phyloP scores from a whole-genome alignment of 306 rosid species.

The Lathyrus oleraceus region DNA sequence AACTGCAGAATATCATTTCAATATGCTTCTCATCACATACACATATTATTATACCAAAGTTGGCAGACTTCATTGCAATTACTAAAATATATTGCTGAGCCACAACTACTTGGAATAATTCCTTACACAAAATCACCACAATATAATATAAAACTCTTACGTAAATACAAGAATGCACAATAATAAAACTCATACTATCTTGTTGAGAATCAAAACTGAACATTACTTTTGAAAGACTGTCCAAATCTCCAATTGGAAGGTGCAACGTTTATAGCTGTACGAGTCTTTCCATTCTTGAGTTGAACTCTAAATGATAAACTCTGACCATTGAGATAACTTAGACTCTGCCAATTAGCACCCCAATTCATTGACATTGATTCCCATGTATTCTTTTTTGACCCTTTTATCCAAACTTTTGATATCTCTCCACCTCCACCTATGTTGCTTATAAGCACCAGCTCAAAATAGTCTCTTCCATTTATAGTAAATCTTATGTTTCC shows the following conservation, averaged over 20 bases:
- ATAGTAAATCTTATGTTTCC: constrained; percentile 61
- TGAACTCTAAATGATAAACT: constrained; percentile 59
- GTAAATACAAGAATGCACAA: background rate
- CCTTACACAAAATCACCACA: background rate
- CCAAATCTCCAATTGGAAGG: constrained; percentile 62
- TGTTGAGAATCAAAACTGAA: background rate
- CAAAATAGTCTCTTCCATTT: constrained; percentile 53
- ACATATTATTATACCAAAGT: background rate
- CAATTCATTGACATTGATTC: constrained; percentile 61
- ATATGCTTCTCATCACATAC: background rate
- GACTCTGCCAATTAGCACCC: constrained; percentile 65
- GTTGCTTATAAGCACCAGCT: constrained; percentile 58
- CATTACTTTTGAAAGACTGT: constrained; percentile 49
- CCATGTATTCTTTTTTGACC: constrained; percentile 52
- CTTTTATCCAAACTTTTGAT: constrained; percentile 57
- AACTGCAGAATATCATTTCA: background rate
- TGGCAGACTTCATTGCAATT: constrained; percentile 38
- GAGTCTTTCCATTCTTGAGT: constrained; percentile 42
- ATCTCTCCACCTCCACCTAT: constrained; percentile 59
- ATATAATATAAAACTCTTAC: background rate
- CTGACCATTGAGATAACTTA: constrained; percentile 53
- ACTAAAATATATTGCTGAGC: constrained; percentile 31
- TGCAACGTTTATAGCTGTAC: constrained; percentile 46
- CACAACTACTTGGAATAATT: constrained; percentile 24
- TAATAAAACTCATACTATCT: too few species aligned